Percentiles rank a stretch among this genome's conserved stretches.
These are phyloP conservation scores for Rhizopogon vesiculosus DNA, from an alignment of 768 basidiomycete species.

Conservation along the genomic window DNA sequence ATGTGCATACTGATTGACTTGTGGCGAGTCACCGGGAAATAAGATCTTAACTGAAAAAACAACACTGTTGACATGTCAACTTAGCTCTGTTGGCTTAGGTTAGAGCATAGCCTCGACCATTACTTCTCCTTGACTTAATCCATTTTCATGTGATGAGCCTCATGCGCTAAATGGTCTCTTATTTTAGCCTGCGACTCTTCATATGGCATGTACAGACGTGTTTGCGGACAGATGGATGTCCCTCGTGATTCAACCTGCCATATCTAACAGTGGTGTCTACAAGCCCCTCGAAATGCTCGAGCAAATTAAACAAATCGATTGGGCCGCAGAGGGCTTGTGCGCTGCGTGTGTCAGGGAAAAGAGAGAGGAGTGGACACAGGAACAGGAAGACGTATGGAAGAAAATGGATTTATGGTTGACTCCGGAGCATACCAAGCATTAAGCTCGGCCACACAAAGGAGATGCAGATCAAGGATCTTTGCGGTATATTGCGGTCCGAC, in stretches of 20 bases:
- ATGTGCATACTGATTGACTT: background rate
- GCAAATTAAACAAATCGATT: slow-evolving; percentile 51
- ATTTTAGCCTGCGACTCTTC: slow-evolving; percentile 45
- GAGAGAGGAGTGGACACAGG: slow-evolving; percentile 59
- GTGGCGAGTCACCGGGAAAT: background rate
- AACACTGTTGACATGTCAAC: background rate
- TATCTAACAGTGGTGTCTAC: slow-evolving; percentile 57
- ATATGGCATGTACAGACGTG: slow-evolving; percentile 71
- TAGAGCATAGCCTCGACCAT: background rate
- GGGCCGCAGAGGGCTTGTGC: slow-evolving; percentile 58
- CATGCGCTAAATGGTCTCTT: background rate
- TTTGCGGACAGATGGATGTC: slow-evolving; percentile 72
- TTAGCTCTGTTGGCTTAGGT: background rate
- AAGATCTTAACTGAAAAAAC: background rate
- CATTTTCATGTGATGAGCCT: background rate
- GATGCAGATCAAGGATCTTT: background rate
- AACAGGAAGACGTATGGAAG: slow-evolving; percentile 56
- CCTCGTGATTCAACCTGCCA: slow-evolving; percentile 62
- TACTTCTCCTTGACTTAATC: background rate
- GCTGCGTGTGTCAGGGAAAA: slow-evolving; percentile 53
- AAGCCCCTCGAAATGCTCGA: slow-evolving; percentile 71
- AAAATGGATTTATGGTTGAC: slow-evolving; percentile 56
- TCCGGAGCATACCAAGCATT: slow-evolving; percentile 7
- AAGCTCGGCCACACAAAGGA: background rate
- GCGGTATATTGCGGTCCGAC: background rate